Evolutionary conservation across 257 asterid genomes (phyloP), one percentile per base, ranked within the genome.

Genomic region (Phtheirospermum japonicum): DNA sequence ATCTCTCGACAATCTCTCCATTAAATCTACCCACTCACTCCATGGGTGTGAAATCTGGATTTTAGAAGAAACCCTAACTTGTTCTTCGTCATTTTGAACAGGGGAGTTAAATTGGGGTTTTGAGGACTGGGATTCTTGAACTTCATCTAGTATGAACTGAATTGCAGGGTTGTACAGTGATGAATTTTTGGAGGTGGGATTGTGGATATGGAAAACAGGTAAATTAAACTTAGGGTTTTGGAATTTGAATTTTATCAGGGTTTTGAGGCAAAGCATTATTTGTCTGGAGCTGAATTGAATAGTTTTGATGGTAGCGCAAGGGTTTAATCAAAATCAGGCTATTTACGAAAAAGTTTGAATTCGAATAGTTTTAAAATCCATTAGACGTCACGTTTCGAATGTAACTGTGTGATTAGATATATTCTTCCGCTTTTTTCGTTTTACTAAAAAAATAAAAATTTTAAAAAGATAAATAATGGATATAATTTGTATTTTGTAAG

Each of bases 11-110:
- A 88, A 67, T 54, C 67, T 76, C 51, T 82, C 78, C 91, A 91
- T 79, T 46, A 91, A 75, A 28, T 56, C 82, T 57, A 79, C 81
- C 99, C 96, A 92, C 60, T 93, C 97, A 49, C 78, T 83, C 96
- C 97, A 93, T 23, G 95, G 92, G 57, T 86, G 94, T 55, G 85
- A 78, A 64, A 81, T 78, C 61, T 69, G 71, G 67, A 68, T 60
- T 33, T 36, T 55, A 8, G 76, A 34, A 39, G 8, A 19, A 65
- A 45, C 51, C 7, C 20, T 49, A 54, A 40, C 18, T 26, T 70
- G 54, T 46, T 69, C 58, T 19, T 34, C 54, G 10, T 72, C 78
- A 57, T 68, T 69, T 49, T 57, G 76, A 28, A 43, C 34, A 34
- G 57, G 67, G 43, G 57, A 28, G 54, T 13, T 50, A 71, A 64